These are phyloP conservation scores for Aspergillus puulaauensis DNA, from an alignment of 2,329 filamentous ascomycete species.

Conservation along the genomic window DNA sequence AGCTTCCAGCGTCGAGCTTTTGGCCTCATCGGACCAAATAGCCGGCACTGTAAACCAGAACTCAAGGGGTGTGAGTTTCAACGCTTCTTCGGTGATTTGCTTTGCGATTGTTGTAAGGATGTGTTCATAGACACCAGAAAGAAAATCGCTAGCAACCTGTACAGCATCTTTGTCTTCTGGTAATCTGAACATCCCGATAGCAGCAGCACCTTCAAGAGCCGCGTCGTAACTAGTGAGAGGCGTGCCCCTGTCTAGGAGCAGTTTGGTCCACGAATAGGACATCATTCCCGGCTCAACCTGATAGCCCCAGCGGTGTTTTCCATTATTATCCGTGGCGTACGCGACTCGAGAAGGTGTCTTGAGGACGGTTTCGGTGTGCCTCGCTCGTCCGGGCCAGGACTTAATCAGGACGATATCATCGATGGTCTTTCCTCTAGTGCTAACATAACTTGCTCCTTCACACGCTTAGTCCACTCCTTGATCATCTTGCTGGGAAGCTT, in stretches of 20 bases:
- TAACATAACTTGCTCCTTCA: slow-evolving; percentile 13
- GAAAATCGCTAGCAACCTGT: slow-evolving; percentile 23
- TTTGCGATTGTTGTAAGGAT: slow-evolving; percentile 16
- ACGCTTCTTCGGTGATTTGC: slow-evolving; percentile 12
- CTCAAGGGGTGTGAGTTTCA: slow-evolving; percentile 15
- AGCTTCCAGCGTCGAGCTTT: slow-evolving; percentile 13
- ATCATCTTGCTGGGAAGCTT: not conserved
- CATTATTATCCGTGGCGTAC: slow-evolving; percentile 21
- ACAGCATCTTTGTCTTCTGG: slow-evolving; percentile 20
- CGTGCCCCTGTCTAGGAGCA: slow-evolving; percentile 23
- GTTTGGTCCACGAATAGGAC: slow-evolving; percentile 29
- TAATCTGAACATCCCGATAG: slow-evolving; percentile 17
- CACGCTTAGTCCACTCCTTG: not conserved
- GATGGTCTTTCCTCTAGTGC: slow-evolving; percentile 12
- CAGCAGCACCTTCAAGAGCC: slow-evolving; percentile 5
- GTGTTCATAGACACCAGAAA: slow-evolving; percentile 20
- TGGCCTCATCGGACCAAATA: slow-evolving; percentile 29
- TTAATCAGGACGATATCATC: slow-evolving; percentile 20
- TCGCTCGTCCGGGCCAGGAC: slow-evolving; percentile 21
- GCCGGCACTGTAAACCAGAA: slow-evolving; percentile 31
- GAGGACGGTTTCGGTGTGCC: slow-evolving; percentile 11
- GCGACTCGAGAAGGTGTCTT: slow-evolving; percentile 30
- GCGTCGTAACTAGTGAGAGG: slow-evolving; percentile 19
- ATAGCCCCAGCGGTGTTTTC: slow-evolving; percentile 23
- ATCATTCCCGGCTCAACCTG: slow-evolving; percentile 22